Percentiles rank a stretch among this genome's conserved stretches.
Conservation (phyloP, 306 rosid genomes). For the Vigna trinervia region DNA sequence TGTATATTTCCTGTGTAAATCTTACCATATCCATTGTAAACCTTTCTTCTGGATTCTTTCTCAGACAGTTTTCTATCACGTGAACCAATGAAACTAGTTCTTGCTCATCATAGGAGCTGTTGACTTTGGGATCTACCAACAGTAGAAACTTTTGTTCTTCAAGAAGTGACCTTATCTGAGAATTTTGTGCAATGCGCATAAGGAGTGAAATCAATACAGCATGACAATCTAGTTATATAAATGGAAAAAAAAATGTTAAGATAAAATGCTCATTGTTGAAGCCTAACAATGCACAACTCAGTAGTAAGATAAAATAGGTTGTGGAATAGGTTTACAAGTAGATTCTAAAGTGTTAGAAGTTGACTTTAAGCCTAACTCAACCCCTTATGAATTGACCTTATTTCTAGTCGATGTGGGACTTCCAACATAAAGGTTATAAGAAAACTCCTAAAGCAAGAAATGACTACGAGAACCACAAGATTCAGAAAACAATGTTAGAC, state of each 20-base stretch:
- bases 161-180: slow-evolving; percentile 53
- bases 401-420: too few species aligned
- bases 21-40: slow-evolving; percentile 56
- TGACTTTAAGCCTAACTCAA: too few species aligned
- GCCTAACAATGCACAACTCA: background rate
- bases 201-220: background rate
- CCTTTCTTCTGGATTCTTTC: slow-evolving; percentile 52
- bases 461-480: background rate
- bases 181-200: slow-evolving; percentile 27
- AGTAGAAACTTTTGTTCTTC: slow-evolving; percentile 39
- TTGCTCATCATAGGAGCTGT: slow-evolving; percentile 46
- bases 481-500: background rate
- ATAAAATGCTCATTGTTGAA: background rate
- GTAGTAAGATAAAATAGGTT: background rate
- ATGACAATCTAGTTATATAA: slow-evolving; percentile 5
- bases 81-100: slow-evolving; percentile 49
- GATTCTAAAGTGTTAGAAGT: too few species aligned
- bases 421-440: background rate
- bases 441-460: background rate
- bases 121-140: slow-evolving; percentile 51
- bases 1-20: slow-evolving; percentile 38
- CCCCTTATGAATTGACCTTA: too few species aligned
- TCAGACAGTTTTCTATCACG: slow-evolving; percentile 48
- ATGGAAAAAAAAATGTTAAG: background rate
- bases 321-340: too few species aligned